Percentiles rank a stretch among this genome's conserved stretches.
These are phyloP conservation scores for Cordyceps cateniannulata DNA, from an alignment of 2,329 filamentous ascomycete species.

Conservation along the genomic window DNA sequence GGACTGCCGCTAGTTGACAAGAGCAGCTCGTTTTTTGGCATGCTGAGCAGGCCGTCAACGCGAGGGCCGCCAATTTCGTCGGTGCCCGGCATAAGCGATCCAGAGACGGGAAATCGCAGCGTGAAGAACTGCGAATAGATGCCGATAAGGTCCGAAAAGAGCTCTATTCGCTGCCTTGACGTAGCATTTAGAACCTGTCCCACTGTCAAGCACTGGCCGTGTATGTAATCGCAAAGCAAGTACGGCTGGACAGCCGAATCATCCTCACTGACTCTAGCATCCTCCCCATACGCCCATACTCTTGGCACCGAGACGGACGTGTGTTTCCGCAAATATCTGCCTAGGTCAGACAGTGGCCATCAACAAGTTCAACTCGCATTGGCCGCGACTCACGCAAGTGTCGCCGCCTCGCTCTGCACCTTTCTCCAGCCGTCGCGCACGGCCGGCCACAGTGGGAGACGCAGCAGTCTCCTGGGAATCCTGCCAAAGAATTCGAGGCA, in stretches of 20 bases:
- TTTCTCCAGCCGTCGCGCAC: conserved; percentile 1
- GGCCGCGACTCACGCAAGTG: not conserved
- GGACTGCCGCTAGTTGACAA: no score
- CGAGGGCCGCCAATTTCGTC: no score
- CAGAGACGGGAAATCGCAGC: not conserved
- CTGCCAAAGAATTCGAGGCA: not conserved
- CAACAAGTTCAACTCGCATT: not conserved
- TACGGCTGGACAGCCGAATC: not conserved
- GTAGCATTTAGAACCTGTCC: not conserved
- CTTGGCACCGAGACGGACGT: not conserved
- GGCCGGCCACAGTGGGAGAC: not conserved
- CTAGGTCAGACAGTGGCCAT: not conserved
- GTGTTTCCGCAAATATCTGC: not conserved
- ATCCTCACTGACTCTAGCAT: not conserved
- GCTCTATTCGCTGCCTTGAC: not conserved
- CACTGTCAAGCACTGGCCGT: not conserved
- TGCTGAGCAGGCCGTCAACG: no score
- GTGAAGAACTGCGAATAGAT: not conserved
- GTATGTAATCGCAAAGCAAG: not conserved
- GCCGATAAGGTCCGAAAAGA: not conserved
- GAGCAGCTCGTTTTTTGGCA: no score
- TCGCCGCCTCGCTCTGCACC: not conserved
- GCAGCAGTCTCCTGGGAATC: not conserved
- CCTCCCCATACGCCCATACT: not conserved
- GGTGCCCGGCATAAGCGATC: no score